Percentiles rank a stretch among this genome's conserved stretches.
These are phyloP conservation scores for Bassia scoparia DNA, from an alignment of 148 eudicot genomes.

Conservation along the genomic window DNA sequence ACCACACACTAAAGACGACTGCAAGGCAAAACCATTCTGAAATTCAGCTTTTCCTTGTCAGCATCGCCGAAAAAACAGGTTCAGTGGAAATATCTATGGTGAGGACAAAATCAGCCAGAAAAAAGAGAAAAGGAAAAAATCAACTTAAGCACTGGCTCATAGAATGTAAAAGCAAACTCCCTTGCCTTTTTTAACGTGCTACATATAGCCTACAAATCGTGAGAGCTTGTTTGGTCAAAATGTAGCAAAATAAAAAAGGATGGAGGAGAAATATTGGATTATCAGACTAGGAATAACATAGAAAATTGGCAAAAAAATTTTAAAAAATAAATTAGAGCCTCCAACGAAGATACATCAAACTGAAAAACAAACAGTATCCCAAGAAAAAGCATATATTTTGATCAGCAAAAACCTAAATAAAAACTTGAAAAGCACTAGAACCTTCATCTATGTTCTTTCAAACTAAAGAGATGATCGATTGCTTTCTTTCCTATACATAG, in stretches of 20 bases:
- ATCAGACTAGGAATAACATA: constrained; percentile 11
- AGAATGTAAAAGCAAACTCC: constrained; percentile 6
- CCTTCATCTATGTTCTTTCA: neutral
- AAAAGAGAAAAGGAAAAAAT: constrained; percentile 31
- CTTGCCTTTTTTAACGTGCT: no score
- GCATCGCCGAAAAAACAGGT: constrained; percentile 59
- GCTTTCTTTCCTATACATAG: neutral
- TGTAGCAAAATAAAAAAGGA: no score
- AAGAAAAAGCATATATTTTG: neutral
- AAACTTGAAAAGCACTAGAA: neutral
- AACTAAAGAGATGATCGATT: neutral
- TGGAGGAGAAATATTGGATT: no score
- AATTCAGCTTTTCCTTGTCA: constrained; percentile 55
- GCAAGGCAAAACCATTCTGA: constrained; percentile 45
- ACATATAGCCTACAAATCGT: no score
- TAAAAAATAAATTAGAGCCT: neutral
- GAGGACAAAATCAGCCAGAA: constrained; percentile 44
- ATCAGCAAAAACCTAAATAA: no score
- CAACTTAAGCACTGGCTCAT: constrained; percentile 38
- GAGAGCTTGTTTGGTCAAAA: no score
- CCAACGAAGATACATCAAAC: neutral
- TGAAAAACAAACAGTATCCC: neutral
- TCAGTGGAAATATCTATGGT: constrained; percentile 57
- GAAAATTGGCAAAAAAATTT: neutral
- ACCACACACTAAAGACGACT: constrained; percentile 43